phyloP scores from a whole-genome alignment of 768 basidiomycete genomes.

The Lentinula raphanica region DNA sequence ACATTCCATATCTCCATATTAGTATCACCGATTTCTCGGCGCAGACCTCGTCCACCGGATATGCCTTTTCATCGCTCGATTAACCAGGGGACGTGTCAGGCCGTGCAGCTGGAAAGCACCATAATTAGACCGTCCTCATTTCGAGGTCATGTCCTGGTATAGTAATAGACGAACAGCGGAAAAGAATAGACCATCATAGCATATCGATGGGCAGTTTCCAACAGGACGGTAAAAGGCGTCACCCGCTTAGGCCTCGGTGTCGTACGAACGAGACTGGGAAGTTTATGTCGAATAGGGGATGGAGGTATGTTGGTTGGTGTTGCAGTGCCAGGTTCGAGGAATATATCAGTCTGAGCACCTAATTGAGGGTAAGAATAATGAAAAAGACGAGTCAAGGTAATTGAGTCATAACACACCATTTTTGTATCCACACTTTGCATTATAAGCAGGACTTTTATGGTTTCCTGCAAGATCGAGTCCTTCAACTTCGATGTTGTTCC shows the following conservation, averaged over 20 bases:
- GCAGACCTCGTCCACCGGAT: too few relatives aligned
- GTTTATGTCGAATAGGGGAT: neutral
- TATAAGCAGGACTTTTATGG: slow-evolving; percentile 32
- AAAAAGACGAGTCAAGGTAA: neutral
- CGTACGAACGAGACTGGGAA: neutral
- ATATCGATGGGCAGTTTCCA: neutral
- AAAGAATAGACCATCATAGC: neutral
- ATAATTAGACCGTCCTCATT: neutral
- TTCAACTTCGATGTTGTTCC: slow-evolving; percentile 34
- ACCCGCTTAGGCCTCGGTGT: neutral
- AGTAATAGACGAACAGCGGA: slow-evolving; percentile 5
- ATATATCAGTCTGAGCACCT: slow-evolving; percentile 12
- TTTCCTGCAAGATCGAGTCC: slow-evolving; percentile 40
- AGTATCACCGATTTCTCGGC: too few relatives aligned
- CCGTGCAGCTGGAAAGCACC: neutral
- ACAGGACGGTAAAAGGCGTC: neutral
- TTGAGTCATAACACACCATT: slow-evolving; percentile 22
- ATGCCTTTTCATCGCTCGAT: too few relatives aligned
- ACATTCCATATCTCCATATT: too few relatives aligned
- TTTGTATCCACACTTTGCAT: slow-evolving; percentile 28
- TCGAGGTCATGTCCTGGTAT: neutral
- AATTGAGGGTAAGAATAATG: neutral
- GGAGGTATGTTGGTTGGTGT: neutral
- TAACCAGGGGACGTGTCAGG: too few relatives aligned
- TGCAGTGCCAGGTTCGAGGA: slow-evolving; percentile 3